Conservation (phyloP, 2,329 filamentous ascomycete genomes). For the Fusarium sp. region DNA sequence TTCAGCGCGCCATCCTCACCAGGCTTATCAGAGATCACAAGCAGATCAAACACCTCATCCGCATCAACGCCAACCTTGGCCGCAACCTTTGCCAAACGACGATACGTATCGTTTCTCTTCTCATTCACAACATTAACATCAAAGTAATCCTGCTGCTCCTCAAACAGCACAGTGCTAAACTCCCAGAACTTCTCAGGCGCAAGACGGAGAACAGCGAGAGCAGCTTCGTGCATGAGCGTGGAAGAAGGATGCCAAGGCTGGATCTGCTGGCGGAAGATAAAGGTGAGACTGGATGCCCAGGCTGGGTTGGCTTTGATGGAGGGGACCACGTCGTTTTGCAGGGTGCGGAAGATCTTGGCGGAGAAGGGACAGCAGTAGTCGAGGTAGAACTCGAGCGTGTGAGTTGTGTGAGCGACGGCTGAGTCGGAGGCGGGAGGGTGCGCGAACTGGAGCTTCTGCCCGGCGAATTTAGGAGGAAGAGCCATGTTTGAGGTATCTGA, state of each 20-base stretch:
- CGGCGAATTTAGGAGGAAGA: constrained; percentile 79
- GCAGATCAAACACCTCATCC: constrained; percentile 71
- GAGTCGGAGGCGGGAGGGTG: constrained; percentile 46
- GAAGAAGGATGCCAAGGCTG: constrained; percentile 95
- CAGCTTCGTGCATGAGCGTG: constrained; percentile 84
- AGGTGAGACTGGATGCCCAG: constrained; percentile 66
- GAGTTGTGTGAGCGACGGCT: constrained; percentile 56
- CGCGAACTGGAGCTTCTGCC: constrained; percentile 69
- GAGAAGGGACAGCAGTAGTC: constrained; percentile 89
- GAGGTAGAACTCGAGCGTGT: constrained; percentile 75
- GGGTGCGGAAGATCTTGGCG: constrained; percentile 77
- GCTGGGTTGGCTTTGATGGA: constrained; percentile 69
- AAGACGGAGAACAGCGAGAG: constrained; percentile 78
- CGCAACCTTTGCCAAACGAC: constrained; percentile 79
- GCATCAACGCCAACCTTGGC: constrained; percentile 74
- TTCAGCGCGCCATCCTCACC: constrained; percentile 76
- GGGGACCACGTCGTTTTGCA: constrained; percentile 73
- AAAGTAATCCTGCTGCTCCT: constrained; percentile 79
- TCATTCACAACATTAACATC: constrained; percentile 87
- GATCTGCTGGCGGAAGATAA: constrained; percentile 91
- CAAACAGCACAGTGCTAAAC: constrained; percentile 75
- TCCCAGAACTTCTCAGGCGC: constrained; percentile 79
- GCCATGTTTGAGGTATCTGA: constrained; percentile 63
- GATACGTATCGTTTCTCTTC: constrained; percentile 84
- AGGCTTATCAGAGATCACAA: constrained; percentile 75